Conservation (phyloP, 129 eudicot species). For the Artemisia argyi region DNA sequence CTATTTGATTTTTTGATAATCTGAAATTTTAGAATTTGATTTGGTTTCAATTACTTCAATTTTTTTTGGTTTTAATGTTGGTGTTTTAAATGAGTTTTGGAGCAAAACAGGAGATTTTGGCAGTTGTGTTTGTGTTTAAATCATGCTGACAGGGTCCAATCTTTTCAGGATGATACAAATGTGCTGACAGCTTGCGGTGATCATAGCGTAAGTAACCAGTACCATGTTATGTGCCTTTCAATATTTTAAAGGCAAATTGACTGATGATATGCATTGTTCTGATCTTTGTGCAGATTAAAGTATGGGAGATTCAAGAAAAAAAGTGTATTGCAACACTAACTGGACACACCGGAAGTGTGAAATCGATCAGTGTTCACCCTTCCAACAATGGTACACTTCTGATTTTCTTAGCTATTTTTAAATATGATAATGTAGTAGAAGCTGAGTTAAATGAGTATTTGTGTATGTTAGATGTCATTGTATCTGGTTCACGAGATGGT, state of each 20-base stretch:
- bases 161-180: conserved; percentile 72
- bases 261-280: conserved; percentile 14
- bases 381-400: conserved; percentile 61
- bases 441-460: background rate
- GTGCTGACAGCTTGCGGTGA: conserved; percentile 89
- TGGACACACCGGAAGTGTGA: conserved; percentile 91
- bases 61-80: too few relatives aligned
- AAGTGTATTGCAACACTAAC: conserved; percentile 48
- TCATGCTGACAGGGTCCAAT: background rate
- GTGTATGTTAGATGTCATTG: conserved; percentile 51
- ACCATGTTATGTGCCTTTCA: background rate
- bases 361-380: conserved; percentile 77
- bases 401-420: background rate
- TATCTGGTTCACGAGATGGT: conserved; percentile 97
- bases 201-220: conserved; percentile 70
- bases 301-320: conserved; percentile 74
- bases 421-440: background rate
- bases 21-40: too few relatives aligned
- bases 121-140: background rate
- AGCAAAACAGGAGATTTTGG: background rate
- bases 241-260: background rate
- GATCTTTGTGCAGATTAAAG: conserved; percentile 53
- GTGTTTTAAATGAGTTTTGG: too few relatives aligned
- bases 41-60: too few relatives aligned
- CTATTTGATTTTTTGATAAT: too few relatives aligned